Percentiles rank a stretch among this genome's conserved stretches.
phyloP scores from a whole-genome alignment of 768 basidiomycete genomes.

The Phaffia tasmanica region DNA sequence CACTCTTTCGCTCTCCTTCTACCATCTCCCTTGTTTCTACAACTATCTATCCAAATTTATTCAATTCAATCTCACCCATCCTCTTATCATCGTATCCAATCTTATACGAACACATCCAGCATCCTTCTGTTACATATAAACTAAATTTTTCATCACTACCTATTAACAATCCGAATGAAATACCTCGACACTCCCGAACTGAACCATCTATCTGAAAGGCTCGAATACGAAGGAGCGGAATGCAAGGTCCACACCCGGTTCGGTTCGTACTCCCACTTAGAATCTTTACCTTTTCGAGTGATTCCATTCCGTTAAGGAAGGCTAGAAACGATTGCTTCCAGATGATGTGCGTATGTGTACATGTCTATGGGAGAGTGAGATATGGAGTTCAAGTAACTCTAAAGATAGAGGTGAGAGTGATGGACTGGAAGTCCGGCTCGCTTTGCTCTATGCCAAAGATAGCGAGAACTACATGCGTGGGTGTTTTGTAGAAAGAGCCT shows the following conservation, averaged over 20 bases:
- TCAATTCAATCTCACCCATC: background rate
- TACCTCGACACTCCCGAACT: conserved; percentile 77
- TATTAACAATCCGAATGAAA: conserved; percentile 53
- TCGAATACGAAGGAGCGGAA: conserved; percentile 40
- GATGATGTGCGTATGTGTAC: too few species aligned
- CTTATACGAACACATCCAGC: too few species aligned
- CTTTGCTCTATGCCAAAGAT: too few species aligned
- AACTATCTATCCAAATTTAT: too few species aligned
- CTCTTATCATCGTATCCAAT: background rate
- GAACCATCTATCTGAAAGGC: conserved; percentile 60
- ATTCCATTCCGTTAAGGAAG: background rate
- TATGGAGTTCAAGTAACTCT: too few species aligned
- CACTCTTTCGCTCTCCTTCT: background rate
- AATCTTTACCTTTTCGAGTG: background rate
- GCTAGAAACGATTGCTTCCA: too few species aligned
- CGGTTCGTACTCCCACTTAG: conserved; percentile 36
- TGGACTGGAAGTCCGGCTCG: too few species aligned
- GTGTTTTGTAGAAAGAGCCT: too few species aligned
- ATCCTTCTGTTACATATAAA: background rate
- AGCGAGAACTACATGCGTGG: too few species aligned
- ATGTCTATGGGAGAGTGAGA: too few species aligned
- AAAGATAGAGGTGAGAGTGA: too few species aligned
- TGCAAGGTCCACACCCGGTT: conserved; percentile 82
- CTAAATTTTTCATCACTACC: background rate
- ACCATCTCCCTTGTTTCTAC: conserved; percentile 1